Percentiles rank a stretch among this genome's conserved stretches.
These are phyloP conservation scores for Penicillium griseofulvum DNA, from an alignment of 2,329 filamentous ascomycete species.

Conservation along the genomic window DNA sequence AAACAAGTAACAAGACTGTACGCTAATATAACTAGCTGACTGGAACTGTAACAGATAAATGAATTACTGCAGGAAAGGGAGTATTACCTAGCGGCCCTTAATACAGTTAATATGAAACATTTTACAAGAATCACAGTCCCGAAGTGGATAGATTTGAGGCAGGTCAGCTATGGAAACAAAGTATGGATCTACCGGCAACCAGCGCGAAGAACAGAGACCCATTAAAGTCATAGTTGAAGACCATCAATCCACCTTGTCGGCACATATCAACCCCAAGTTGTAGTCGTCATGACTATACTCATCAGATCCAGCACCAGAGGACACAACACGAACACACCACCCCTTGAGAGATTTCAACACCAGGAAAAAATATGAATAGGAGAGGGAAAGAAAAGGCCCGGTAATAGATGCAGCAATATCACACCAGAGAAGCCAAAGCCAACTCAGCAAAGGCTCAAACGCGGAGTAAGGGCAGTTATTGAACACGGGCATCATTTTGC, in stretches of 20 bases:
- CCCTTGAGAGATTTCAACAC: slow-evolving; percentile 15
- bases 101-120: background rate
- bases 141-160: slow-evolving; percentile 15
- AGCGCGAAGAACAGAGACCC: background rate
- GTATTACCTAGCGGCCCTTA: background rate
- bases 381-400: background rate
- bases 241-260: slow-evolving; percentile 4
- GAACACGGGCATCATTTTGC: slow-evolving; percentile 13
- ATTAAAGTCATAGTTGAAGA: slow-evolving; percentile 5
- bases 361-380: background rate
- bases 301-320: background rate
- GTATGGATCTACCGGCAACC: slow-evolving; percentile 1
- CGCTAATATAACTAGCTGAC: too few species aligned
- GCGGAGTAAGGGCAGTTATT: slow-evolving; percentile 8
- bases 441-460: slow-evolving; percentile 13
- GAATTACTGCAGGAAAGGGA: background rate
- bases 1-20: too few species aligned
- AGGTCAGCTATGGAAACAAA: background rate
- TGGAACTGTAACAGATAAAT: too few species aligned
- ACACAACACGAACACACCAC: slow-evolving; percentile 2
- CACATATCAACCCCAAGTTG: slow-evolving; percentile 1
- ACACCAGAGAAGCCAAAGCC: slow-evolving; percentile 11
- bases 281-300: background rate
- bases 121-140: background rate
- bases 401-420: slow-evolving; percentile 8